phyloP scores from a whole-genome alignment of 345 rosid genomes.

The Xanthoceras sorbifolium region DNA sequence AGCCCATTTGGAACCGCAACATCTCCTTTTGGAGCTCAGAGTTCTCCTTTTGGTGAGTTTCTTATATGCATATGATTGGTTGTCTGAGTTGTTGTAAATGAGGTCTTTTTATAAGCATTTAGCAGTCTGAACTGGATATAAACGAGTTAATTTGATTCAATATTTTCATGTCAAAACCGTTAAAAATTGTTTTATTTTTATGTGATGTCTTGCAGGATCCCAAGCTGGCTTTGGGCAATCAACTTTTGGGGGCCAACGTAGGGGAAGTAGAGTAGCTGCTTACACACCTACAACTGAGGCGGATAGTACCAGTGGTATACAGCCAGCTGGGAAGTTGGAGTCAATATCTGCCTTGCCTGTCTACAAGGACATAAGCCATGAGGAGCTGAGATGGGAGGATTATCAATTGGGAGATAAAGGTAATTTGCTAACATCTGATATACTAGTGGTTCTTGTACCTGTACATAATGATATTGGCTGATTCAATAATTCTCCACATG shows the following conservation, averaged over 20 bases:
- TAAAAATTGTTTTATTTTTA: not conserved
- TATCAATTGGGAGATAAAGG: slow-evolving; percentile 98
- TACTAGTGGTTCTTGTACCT: not conserved
- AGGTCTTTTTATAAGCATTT: not conserved
- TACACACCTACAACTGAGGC: slow-evolving; percentile 66
- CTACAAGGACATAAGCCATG: slow-evolving; percentile 74
- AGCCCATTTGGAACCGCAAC: slow-evolving; percentile 47
- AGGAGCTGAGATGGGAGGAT: slow-evolving; percentile 97
- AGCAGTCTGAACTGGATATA: not conserved
- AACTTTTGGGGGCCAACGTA: slow-evolving; percentile 69
- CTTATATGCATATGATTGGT: not conserved
- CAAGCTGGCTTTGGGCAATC: slow-evolving; percentile 58
- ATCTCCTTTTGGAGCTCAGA: slow-evolving; percentile 54
- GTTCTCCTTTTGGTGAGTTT: slow-evolving; percentile 65
- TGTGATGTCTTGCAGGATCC: slow-evolving; percentile 48
- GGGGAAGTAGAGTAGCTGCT: slow-evolving; percentile 74
- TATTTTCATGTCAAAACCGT: not conserved
- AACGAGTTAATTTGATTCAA: not conserved
- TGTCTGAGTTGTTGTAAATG: not conserved
- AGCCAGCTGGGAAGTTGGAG: slow-evolving; percentile 69
- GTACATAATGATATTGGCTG: slow-evolving; percentile 8
- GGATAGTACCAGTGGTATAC: slow-evolving; percentile 48
- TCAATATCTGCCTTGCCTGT: slow-evolving; percentile 88
- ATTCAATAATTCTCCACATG: not conserved
- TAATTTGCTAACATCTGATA: slow-evolving; percentile 21